Base-by-base conservation (phyloP, 148 eudicot species). In the Camellia sinensis region DNA sequence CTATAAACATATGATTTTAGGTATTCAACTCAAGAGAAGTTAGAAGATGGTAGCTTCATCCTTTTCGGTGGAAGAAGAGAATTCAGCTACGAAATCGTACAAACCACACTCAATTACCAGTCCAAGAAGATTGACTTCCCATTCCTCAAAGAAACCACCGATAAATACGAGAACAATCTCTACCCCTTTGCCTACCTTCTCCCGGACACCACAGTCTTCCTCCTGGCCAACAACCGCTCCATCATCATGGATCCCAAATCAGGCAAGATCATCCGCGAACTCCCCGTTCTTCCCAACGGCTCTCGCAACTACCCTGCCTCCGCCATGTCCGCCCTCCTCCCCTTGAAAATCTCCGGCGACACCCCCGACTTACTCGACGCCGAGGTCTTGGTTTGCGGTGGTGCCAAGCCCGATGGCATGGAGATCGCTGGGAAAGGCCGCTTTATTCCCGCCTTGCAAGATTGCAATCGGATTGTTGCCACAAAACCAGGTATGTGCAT, bases 231-330 rank as follows among this genome's bases (percentile, higher is more conserved):
- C 83, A 46, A 65, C 65, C 87, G 71, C 37, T 78, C 97, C 41
- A 82, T 92, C 77, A 74, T 94, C 5, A 19, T 96, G 2, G 80
- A 91, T 67, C 89, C 90, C 1, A 57, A 56, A 3, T 81, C 82
- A 44, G 89, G 85, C 37, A 73, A 71, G 67, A 69, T 86, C 46
- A 75, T 92, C 53, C 84, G 84, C 0, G 76, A 67, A 41, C 88
- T 88, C 78, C 97, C 98, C 0, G 87, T 64, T 43, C 19, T 96
- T 15, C 86, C 88, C 0, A 95, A 94, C 4, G 98, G 99, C 2
- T 81, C 95, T 10, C 86, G 99, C 0, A 96, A 92, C 92, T 96
- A 94, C 83, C 99, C 99, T 0, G 89, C 92, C 1, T 93, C 99
- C 0, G 99, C 84, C 2, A 53, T 77, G 82, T 82, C 95, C 0